phyloP scores from a whole-genome alignment of 2,329 filamentous ascomycete genomes.

The Colletotrichum sansevieriae region DNA sequence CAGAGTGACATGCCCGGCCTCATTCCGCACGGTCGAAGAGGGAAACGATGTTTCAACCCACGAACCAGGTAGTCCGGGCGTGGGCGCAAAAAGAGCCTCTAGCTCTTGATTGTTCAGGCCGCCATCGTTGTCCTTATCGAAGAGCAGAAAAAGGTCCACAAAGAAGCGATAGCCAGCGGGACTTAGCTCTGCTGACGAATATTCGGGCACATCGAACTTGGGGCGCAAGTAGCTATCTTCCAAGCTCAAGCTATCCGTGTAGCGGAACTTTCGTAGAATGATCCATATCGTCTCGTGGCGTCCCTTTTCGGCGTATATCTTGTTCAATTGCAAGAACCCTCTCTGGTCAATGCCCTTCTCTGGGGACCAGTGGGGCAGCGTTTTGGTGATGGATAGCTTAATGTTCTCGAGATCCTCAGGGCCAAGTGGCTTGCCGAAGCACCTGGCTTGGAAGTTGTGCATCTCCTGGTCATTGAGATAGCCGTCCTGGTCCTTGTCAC shows the following conservation, averaged over 20 bases:
- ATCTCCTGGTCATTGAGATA: constrained; percentile 92
- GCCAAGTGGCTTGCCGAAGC: constrained; percentile 89
- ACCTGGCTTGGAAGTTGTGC: constrained; percentile 89
- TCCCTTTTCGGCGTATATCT: constrained; percentile 96
- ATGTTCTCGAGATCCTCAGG: constrained; percentile 89
- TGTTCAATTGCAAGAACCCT: constrained; percentile 92
- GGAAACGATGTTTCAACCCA: constrained; percentile 94
- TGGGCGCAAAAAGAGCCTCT: constrained; percentile 89
- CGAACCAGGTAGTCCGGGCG: constrained; percentile 86
- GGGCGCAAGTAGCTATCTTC: constrained; percentile 93
- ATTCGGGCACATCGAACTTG: constrained; percentile 93
- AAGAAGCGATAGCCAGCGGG: constrained; percentile 97
- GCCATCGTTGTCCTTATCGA: constrained; percentile 97
- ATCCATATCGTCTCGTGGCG: constrained; percentile 99
- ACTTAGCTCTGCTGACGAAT: constrained; percentile 92
- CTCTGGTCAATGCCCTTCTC: constrained; percentile 82
- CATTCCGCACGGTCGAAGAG: constrained; percentile 92
- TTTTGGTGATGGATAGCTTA: constrained; percentile 85
- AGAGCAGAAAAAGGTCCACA: constrained; percentile 93
- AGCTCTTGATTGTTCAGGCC: constrained; percentile 90
- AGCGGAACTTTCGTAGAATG: constrained; percentile 93
- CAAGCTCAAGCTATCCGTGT: constrained; percentile 93
- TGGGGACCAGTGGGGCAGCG: constrained; percentile 71
- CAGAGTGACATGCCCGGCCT: constrained; percentile 93
- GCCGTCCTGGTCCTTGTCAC: constrained; percentile 96